Percentiles rank a stretch among this genome's conserved stretches.
These are phyloP conservation scores for Crucihimalaya himalaica DNA, from an alignment of 345 rosid species.

Conservation along the genomic window DNA sequence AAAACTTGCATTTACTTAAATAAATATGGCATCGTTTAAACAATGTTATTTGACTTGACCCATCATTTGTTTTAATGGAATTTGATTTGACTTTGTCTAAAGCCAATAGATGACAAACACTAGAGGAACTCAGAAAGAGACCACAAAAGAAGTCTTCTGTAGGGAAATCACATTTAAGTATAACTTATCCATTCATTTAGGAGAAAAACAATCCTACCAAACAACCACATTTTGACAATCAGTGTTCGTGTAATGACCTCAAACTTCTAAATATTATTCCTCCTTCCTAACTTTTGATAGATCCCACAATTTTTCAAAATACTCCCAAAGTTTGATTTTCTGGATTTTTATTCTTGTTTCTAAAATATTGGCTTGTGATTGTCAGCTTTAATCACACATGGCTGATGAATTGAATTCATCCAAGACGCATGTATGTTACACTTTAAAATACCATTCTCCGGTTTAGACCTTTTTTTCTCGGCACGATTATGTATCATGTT, in stretches of 20 bases:
- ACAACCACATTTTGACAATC: background rate
- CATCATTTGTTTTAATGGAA: constrained; percentile 23
- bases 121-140: background rate
- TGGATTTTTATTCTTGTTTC: too few relatives aligned
- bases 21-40: background rate
- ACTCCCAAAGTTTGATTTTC: too few relatives aligned
- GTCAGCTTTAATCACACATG: too few relatives aligned
- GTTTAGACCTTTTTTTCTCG: too few relatives aligned
- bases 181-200: background rate
- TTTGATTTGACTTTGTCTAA: constrained; percentile 14
- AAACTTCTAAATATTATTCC: too few relatives aligned
- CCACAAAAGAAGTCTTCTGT: constrained; percentile 8
- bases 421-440: too few relatives aligned
- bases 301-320: too few relatives aligned
- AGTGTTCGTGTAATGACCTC: background rate
- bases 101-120: constrained; percentile 25
- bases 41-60: background rate
- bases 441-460: too few relatives aligned
- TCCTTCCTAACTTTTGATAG: too few relatives aligned
- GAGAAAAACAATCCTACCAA: background rate
- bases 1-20: background rate
- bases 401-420: too few relatives aligned
- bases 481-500: too few relatives aligned
- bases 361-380: too few relatives aligned
- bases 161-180: background rate